A percentile compares a stretch with the other conserved stretches of the same genome.
phyloP scores from a whole-genome alignment of 495 filamentous ascomycete species.

The Penicillium soppii region DNA sequence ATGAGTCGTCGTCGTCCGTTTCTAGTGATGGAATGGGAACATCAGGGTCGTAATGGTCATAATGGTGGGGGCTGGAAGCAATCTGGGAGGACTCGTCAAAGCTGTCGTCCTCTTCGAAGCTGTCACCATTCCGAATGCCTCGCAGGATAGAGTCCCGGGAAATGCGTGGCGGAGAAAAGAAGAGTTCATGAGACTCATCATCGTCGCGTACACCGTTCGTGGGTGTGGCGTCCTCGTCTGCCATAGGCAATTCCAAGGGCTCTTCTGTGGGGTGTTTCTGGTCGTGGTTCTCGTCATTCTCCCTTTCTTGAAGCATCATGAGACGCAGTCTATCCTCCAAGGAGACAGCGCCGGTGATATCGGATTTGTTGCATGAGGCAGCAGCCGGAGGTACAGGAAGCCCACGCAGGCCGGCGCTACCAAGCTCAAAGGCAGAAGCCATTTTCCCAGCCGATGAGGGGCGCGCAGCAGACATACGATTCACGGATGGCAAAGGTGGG shows the following conservation, averaged over 20 bases:
- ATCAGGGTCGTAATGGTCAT: constrained; percentile 71
- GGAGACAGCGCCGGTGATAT: constrained; percentile 70
- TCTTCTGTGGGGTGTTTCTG: not conserved
- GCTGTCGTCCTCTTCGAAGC: constrained; percentile 55
- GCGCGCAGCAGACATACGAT: constrained; percentile 33
- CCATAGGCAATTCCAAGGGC: not conserved
- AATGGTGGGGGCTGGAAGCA: constrained; percentile 51
- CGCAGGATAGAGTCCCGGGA: constrained; percentile 91
- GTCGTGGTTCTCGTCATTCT: constrained; percentile 51
- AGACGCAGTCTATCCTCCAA: constrained; percentile 78
- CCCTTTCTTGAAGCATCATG: constrained; percentile 71
- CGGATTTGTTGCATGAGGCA: constrained; percentile 64
- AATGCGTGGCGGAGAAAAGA: constrained; percentile 64
- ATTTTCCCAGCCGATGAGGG: constrained; percentile 49
- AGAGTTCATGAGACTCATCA: constrained; percentile 11
- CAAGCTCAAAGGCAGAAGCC: constrained; percentile 63
- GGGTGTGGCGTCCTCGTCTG: not conserved
- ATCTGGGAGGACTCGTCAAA: constrained; percentile 58
- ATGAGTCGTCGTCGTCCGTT: constrained; percentile 45
- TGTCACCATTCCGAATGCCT: constrained; percentile 74
- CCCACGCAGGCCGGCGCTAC: constrained; percentile 56
- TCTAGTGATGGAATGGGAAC: constrained; percentile 77
- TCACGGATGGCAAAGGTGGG: constrained; percentile 66
- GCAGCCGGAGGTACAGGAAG: constrained; percentile 65
- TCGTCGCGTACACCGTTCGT: not conserved